Conservation (phyloP, 2,329 filamentous ascomycete genomes). For the Ophiocordyceps camponoti-saundersi region DNA sequence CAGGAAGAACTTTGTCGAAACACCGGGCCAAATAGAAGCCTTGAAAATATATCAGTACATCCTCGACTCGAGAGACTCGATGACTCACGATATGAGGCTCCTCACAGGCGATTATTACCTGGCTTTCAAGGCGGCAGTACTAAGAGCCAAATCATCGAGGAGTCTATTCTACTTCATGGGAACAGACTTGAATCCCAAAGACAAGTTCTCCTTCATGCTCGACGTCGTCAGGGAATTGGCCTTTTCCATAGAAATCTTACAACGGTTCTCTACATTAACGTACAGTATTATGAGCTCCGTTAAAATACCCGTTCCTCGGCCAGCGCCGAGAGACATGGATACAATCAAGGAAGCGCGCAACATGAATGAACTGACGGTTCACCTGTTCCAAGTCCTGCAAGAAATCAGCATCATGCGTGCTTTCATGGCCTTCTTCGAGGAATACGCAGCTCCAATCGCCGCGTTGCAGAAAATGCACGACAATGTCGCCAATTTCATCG, state of each 20-base stretch:
- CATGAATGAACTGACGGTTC: too few species aligned
- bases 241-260: not conserved
- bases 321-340: not conserved
- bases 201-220: not conserved
- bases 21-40: not conserved
- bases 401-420: not conserved
- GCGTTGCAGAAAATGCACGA: not conserved
- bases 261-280: not conserved
- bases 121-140: not conserved
- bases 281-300: not conserved
- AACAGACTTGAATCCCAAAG: not conserved
- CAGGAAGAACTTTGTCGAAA: not conserved
- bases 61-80: not conserved
- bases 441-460: not conserved
- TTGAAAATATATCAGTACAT: not conserved
- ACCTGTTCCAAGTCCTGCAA: not conserved
- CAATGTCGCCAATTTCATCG: not conserved
- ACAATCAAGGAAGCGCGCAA: too few species aligned
- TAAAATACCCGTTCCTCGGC: not conserved
- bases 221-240: not conserved
- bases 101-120: not conserved
- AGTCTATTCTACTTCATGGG: not conserved
- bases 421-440: not conserved
- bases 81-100: not conserved
- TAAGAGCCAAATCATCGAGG: not conserved